These are phyloP conservation scores for Linderniella brevidens DNA, from an alignment of 257 asterid species.

Conservation along the genomic window DNA sequence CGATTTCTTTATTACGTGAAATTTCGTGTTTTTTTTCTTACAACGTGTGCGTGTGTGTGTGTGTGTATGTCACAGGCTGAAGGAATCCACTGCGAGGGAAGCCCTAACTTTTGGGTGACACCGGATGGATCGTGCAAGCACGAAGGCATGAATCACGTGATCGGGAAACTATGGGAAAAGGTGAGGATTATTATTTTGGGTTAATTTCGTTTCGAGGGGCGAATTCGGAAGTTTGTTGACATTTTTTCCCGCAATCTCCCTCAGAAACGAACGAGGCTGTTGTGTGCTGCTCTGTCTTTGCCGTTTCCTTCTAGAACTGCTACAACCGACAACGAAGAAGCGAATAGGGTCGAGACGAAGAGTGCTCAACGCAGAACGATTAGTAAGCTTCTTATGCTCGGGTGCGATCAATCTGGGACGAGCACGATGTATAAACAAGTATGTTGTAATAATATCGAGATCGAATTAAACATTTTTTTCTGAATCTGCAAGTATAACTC, in stretches of 20 bases:
- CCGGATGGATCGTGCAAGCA: conserved; percentile 49
- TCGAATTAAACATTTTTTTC: not conserved
- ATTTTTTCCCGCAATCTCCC: too few relatives aligned
- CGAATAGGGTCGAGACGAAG: conserved; percentile 11
- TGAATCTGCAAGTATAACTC: not conserved
- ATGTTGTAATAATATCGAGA: not conserved
- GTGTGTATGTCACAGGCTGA: conserved; percentile 23
- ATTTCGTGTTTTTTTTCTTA: conserved; percentile 6
- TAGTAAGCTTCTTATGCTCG: conserved; percentile 53
- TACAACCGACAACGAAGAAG: conserved; percentile 16
- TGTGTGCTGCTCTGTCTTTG: conserved; percentile 52
- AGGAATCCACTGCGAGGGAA: conserved; percentile 57
- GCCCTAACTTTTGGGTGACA: conserved; percentile 55
- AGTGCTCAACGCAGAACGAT: conserved; percentile 15
- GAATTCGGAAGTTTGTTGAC: not conserved
- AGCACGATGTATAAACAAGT: conserved; percentile 92
- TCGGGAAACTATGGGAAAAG: conserved; percentile 76
- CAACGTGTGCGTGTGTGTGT: conserved; percentile 8
- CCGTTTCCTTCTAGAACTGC: conserved; percentile 46
- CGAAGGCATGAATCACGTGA: conserved; percentile 63
- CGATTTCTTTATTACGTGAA: not conserved
- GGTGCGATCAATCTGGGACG: conserved; percentile 76
- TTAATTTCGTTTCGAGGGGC: not conserved
- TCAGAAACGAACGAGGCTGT: conserved; percentile 46
- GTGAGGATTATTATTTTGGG: conserved; percentile 17